Percentiles rank a stretch among this genome's conserved stretches.
Evolutionary conservation across 345 rosid genomes (phyloP).

Genomic region (Turritis glabra): DNA sequence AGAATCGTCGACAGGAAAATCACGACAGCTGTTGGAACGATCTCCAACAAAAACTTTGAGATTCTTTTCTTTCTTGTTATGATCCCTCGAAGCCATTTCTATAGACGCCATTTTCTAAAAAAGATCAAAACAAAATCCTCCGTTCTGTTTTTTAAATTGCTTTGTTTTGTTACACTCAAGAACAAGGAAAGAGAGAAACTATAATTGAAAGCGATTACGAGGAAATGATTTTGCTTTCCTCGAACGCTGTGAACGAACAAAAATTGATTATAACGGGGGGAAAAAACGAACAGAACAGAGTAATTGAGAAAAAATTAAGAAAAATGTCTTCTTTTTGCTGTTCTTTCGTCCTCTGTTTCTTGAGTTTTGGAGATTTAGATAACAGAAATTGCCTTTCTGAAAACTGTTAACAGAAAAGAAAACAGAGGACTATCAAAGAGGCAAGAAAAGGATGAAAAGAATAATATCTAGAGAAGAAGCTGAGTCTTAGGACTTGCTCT

Average conservation of each 20-base stretch:
- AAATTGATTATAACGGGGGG: neutral
- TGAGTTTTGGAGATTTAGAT: neutral
- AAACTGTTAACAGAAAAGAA: neutral
- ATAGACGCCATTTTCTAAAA: slow-evolving; percentile 54
- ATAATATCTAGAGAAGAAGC: slow-evolving; percentile 14
- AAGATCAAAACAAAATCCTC: neutral
- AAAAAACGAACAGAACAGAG: neutral
- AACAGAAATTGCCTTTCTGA: neutral
- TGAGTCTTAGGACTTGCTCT: slow-evolving; percentile 9
- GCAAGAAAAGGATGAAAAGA: neutral
- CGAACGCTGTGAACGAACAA: neutral
- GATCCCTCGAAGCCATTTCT: slow-evolving; percentile 47
- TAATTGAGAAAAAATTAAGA: neutral
- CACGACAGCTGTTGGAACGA: slow-evolving; percentile 12
- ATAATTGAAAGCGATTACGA: neutral
- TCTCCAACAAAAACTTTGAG: slow-evolving; percentile 54
- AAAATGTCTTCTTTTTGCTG: neutral
- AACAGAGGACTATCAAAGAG: slow-evolving; percentile 1
- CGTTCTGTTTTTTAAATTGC: neutral
- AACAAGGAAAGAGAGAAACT: neutral
- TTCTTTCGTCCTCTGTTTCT: slow-evolving; percentile 19
- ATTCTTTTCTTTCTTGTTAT: slow-evolving; percentile 46
- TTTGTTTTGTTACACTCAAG: slow-evolving; percentile 2
- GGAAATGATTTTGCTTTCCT: neutral
- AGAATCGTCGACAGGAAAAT: neutral